phyloP scores from a whole-genome alignment of 2,329 filamentous ascomycete species.

The Emergomyces orientalis region DNA sequence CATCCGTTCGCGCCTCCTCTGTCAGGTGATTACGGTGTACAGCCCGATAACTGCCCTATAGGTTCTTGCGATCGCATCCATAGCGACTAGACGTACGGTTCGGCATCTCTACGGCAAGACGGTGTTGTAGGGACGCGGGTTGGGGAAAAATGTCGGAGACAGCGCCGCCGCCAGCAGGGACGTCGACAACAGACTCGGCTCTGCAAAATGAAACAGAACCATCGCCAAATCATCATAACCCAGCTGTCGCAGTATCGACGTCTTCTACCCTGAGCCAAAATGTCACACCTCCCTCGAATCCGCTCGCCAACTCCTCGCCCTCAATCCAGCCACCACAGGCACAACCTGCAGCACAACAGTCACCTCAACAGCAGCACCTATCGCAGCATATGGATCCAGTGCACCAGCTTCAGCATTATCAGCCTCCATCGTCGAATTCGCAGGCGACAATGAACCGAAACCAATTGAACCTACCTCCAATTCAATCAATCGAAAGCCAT shows the following conservation, averaged over 20 bases:
- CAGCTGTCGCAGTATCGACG: slow-evolving; percentile 15
- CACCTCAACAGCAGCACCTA: slow-evolving; percentile 13
- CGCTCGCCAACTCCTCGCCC: slow-evolving; percentile 4
- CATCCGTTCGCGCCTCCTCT: not conserved
- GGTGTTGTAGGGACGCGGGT: not conserved
- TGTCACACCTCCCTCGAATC: slow-evolving; percentile 16
- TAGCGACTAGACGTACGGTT: not conserved
- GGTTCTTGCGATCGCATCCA: not conserved
- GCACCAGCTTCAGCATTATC: slow-evolving; percentile 6
- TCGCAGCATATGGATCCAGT: slow-evolving; percentile 11
- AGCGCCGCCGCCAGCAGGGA: slow-evolving; percentile 8
- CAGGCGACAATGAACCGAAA: not conserved
- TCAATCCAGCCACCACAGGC: slow-evolving; percentile 34
- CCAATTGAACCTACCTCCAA: slow-evolving; percentile 22
- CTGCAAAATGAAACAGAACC: slow-evolving; percentile 9
- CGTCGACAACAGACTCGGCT: slow-evolving; percentile 13
- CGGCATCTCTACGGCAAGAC: not conserved
- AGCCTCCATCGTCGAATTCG: not conserved
- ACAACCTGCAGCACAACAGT: slow-evolving; percentile 34
- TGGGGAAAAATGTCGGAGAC: slow-evolving; percentile 1
- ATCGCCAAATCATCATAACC: not conserved
- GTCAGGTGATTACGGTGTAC: not conserved
- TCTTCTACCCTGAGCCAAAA: slow-evolving; percentile 21
- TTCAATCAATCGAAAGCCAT: slow-evolving; percentile 28
- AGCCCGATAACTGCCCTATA: not conserved